Evolutionary conservation across 2,329 filamentous ascomycete species (phyloP).

Genomic region (Ophiostoma fasciatum): DNA sequence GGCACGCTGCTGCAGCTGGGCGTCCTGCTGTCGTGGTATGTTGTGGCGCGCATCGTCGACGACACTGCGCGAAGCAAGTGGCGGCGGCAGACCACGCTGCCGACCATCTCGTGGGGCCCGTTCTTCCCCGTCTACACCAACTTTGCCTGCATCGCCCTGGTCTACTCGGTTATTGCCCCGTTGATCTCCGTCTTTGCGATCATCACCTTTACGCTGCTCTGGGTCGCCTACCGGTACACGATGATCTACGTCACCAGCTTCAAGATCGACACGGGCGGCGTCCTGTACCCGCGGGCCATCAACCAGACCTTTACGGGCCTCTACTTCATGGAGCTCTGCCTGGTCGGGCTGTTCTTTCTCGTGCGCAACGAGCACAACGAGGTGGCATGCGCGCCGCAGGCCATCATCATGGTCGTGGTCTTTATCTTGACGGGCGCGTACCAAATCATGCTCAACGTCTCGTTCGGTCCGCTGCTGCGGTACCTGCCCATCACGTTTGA

Average conservation of each 20-base stretch:
- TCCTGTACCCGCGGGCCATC: slow-evolving; percentile 82
- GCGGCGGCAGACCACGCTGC: slow-evolving; percentile 64
- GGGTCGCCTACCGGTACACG: slow-evolving; percentile 92
- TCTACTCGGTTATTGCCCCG: slow-evolving; percentile 81
- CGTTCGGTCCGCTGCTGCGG: slow-evolving; percentile 72
- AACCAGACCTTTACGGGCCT: slow-evolving; percentile 92
- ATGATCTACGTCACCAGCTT: slow-evolving; percentile 91
- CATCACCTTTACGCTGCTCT: slow-evolving; percentile 80
- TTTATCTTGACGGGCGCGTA: slow-evolving; percentile 58
- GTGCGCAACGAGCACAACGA: slow-evolving; percentile 40
- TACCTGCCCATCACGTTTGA: slow-evolving; percentile 92
- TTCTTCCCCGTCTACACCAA: slow-evolving; percentile 97
- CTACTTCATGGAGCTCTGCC: slow-evolving; percentile 84
- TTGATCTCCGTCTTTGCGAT: slow-evolving; percentile 88
- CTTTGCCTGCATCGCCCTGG: slow-evolving; percentile 78
- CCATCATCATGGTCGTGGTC: slow-evolving; percentile 68
- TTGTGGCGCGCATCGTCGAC: slow-evolving; percentile 68
- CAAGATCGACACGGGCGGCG: slow-evolving; percentile 76
- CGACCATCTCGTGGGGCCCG: slow-evolving; percentile 72
- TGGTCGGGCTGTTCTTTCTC: slow-evolving; percentile 83
- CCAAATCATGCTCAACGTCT: slow-evolving; percentile 65
- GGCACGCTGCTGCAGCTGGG: slow-evolving; percentile 74
- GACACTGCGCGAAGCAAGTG: slow-evolving; percentile 74
- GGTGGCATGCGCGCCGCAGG: slow-evolving; percentile 57
- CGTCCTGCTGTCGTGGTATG: slow-evolving; percentile 65